Conservation (phyloP, 164 flowering plant genomes). For the Brasenia schreberi region DNA sequence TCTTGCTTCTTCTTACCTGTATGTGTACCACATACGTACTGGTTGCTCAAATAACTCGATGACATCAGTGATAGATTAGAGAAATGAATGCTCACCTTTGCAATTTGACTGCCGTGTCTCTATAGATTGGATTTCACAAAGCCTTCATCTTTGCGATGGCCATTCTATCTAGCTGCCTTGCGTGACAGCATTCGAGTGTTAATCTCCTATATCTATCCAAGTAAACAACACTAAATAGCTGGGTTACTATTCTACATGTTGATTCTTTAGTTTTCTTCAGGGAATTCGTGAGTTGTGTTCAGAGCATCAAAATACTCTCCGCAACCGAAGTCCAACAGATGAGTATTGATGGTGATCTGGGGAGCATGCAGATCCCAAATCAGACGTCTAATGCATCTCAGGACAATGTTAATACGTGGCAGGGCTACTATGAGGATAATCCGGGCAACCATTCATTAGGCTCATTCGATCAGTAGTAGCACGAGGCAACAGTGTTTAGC, state of each 20-base stretch:
- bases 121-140: too few species aligned
- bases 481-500: not conserved
- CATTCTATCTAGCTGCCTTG: too few species aligned
- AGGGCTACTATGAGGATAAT: constrained; percentile 49
- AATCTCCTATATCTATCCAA: too few species aligned
- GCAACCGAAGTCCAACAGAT: constrained; percentile 81
- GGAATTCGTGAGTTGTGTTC: constrained; percentile 88
- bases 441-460: constrained; percentile 18
- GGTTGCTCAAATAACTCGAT: too few species aligned
- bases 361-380: constrained; percentile 33
- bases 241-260: not conserved
- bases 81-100: too few species aligned
- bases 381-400: constrained; percentile 63
- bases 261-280: constrained; percentile 20
- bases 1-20: too few species aligned
- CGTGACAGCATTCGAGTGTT: too few species aligned
- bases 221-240: too few species aligned
- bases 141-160: too few species aligned
- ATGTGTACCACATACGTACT: too few species aligned
- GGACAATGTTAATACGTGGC: constrained; percentile 59
- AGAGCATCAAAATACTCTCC: constrained; percentile 82
- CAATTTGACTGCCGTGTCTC: too few species aligned
- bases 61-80: too few species aligned
- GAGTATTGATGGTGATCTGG: constrained; percentile 78
- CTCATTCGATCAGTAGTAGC: not conserved